Evolutionary conservation across 352 stramenopile species (phyloP).

Genomic region (Peronospora destructor): DNA sequence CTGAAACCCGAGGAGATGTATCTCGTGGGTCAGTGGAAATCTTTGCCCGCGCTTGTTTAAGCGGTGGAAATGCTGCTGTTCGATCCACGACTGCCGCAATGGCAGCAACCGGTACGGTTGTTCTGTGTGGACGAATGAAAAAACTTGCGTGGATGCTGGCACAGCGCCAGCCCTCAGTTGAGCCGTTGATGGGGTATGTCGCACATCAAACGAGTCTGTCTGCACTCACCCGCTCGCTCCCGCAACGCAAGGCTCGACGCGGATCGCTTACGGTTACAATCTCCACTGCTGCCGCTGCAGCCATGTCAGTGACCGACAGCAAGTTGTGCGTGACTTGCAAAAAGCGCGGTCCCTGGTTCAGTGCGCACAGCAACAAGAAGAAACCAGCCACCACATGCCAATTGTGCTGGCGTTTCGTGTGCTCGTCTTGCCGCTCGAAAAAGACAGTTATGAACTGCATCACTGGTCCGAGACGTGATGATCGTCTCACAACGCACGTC

Average conservation of each 20-base stretch:
- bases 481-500: slow-evolving; percentile 18
- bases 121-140: slow-evolving; percentile 57
- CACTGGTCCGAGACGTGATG: slow-evolving; percentile 19
- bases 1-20: slow-evolving; percentile 19
- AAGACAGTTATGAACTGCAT: slow-evolving; percentile 31
- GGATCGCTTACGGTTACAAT: slow-evolving; percentile 25
- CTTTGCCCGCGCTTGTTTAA: slow-evolving; percentile 27
- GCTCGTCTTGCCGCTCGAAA: slow-evolving; percentile 46
- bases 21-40: slow-evolving; percentile 25
- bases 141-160: slow-evolving; percentile 57
- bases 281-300: slow-evolving; percentile 19
- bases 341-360: slow-evolving; percentile 28
- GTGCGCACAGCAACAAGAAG: slow-evolving; percentile 22
- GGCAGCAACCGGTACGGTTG: slow-evolving; percentile 23
- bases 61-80: slow-evolving; percentile 27
- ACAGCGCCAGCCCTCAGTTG: slow-evolving; percentile 17
- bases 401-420: slow-evolving; percentile 45
- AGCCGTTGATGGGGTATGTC: slow-evolving; percentile 12
- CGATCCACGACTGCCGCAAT: slow-evolving; percentile 28
- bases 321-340: slow-evolving; percentile 31
- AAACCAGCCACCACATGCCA: slow-evolving; percentile 33
- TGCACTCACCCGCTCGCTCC: slow-evolving; percentile 21
- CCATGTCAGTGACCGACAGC: slow-evolving; percentile 8
- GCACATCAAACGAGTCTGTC: slow-evolving; percentile 18
- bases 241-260: slow-evolving; percentile 14